Evolutionary conservation across 345 rosid genomes (phyloP).

Genomic region (Eutrema heterophyllum): DNA sequence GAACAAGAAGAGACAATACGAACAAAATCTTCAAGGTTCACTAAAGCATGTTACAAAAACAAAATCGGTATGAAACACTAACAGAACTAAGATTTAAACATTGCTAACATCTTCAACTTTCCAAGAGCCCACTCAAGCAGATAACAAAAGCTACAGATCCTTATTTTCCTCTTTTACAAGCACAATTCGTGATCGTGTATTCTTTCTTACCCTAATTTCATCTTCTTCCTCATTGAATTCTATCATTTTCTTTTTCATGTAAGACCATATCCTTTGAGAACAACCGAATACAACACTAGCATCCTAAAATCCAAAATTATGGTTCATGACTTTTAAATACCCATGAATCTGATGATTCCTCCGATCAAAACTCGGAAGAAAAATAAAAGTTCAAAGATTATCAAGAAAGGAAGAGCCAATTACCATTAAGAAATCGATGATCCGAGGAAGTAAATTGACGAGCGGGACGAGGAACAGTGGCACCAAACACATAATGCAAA

Average conservation of each 20-base stretch:
- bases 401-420: background rate
- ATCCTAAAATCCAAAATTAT: background rate
- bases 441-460: constrained; percentile 68
- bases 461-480: constrained; percentile 94
- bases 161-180: background rate
- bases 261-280: background rate
- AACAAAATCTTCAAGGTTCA: background rate
- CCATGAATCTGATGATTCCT: background rate
- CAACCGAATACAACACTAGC: background rate
- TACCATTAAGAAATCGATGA: constrained; percentile 67
- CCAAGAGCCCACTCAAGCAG: background rate
- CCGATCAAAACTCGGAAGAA: background rate
- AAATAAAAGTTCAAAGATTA: background rate
- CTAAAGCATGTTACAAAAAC: background rate
- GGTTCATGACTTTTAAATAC: background rate
- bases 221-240: too few relatives aligned
- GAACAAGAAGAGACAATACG: too few relatives aligned
- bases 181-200: background rate
- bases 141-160: background rate
- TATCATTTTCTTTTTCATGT: background rate
- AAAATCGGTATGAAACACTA: background rate
- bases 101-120: constrained; percentile 1
- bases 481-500: constrained; percentile 80
- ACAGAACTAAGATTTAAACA: background rate
- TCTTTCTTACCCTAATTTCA: background rate